Evolutionary conservation across 257 asterid genomes (phyloP), one percentile per base, ranked within the genome.

Genomic region (Capsicum chinense): DNA sequence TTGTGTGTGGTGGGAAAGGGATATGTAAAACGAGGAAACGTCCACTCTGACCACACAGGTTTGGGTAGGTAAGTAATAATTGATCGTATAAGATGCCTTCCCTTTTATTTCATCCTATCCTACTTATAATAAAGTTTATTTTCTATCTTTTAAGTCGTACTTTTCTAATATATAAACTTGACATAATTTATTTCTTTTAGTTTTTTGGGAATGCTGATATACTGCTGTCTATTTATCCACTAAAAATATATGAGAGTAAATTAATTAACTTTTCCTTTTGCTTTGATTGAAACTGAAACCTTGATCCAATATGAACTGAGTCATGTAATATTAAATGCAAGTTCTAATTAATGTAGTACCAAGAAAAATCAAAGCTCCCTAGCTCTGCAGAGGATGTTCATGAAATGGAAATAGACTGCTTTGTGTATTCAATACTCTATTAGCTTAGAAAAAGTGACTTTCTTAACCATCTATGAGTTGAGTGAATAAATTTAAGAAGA

Each of bases 1-100:
- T 3, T 39, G n/a, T 15, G 78, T 68, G 26, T 68, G 52, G 76
- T 68, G 7, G 78, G 56, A 39, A 39, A 15, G 26, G 54, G 15
- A 17, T 15, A 8, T 39, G 52, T 69, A 37, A 69, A 69, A 69
- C 56, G 78, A 69, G 79, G 79, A 69, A 69, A 69, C 54, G 79
- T 69, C 79, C 79, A 39, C 5, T 69, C 56, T 33, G 56, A 69
- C 79, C 79, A 69, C 79, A 69, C 33, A 69, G 56, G 79, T 69
- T 39, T 69, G 14, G 33, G 14, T 69, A 69, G 56, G 33, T 69
- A 69, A 15, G 33, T 69, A 69, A 69, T 39, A 69, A 69, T 69
- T 69, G 79, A 69, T 69, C 33, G 7, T 37, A 7, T 68, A 37
- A 39, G 26, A 68, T 68, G 21, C 52, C 26, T 37, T 68, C 52